Percentiles rank a stretch among this genome's conserved stretches.
Evolutionary conservation across 2,329 filamentous ascomycete species (phyloP).

Genomic region (Coniochaeta prunicola): DNA sequence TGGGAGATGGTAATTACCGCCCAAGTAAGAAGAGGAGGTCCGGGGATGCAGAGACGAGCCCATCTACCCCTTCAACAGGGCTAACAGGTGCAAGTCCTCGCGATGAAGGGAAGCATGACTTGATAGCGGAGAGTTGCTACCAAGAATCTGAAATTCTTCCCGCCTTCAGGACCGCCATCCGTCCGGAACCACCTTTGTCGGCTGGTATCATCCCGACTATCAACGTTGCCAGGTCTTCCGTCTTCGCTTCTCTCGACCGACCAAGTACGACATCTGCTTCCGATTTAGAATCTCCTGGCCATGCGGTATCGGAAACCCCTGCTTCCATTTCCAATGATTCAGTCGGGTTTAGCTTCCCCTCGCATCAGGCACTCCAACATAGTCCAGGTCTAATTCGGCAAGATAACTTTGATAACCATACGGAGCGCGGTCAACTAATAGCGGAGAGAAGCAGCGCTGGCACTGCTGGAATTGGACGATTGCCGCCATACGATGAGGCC

Average conservation of each 20-base stretch:
- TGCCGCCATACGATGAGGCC: not conserved
- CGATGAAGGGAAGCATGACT: not conserved
- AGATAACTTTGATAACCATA: not conserved
- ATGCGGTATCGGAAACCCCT: not conserved
- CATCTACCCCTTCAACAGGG: not conserved
- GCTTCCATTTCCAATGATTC: not conserved
- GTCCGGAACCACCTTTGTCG: not conserved
- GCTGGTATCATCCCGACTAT: not conserved
- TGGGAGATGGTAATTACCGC: conserved; percentile 50
- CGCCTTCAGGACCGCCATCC: not conserved
- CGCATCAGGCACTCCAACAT: not conserved
- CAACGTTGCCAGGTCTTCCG: not conserved
- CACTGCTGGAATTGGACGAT: not conserved
- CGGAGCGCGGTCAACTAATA: not conserved
- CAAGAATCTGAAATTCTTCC: not conserved
- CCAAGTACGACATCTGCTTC: not conserved
- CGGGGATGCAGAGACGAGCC: not conserved
- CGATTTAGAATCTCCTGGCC: too few species aligned
- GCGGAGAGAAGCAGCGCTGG: not conserved
- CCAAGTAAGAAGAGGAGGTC: conserved; percentile 39
- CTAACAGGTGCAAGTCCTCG: not conserved
- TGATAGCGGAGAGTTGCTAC: not conserved
- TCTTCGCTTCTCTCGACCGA: not conserved
- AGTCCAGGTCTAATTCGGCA: not conserved
- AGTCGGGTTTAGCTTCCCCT: not conserved